Evolutionary conservation across 1,284 basidiomycete species (phyloP).

Genomic region (Cutaneotrichosporon arboriforme): DNA sequence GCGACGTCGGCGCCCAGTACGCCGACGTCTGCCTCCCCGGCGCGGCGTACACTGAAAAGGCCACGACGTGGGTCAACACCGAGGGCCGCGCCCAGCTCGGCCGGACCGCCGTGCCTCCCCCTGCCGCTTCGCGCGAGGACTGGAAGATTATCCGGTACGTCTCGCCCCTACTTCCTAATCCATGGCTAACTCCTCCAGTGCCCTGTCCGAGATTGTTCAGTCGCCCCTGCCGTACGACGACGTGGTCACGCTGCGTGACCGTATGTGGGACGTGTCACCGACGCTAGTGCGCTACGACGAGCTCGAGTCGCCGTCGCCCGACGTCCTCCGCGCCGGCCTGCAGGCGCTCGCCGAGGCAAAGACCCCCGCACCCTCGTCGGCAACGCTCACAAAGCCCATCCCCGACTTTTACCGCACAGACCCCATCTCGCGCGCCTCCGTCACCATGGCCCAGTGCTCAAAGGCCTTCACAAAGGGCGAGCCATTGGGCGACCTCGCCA

Average conservation of each 20-base stretch:
- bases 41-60: conserved; percentile 95
- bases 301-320: conserved; percentile 69
- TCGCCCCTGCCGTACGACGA: conserved; percentile 85
- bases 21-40: conserved; percentile 94
- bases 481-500: conserved; percentile 15
- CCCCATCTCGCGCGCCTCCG: conserved; percentile 51
- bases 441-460: conserved; percentile 50
- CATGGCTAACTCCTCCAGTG: conserved; percentile 50
- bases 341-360: conserved; percentile 58
- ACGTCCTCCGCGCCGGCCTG: conserved; percentile 67
- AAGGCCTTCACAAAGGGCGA: conserved; percentile 48
- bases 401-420: conserved; percentile 91
- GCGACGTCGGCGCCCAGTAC: conserved; percentile 91
- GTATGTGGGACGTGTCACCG: conserved; percentile 96
- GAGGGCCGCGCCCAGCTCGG: conserved; percentile 91
- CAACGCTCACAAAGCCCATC: conserved; percentile 73
- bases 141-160: conserved; percentile 94
- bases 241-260: conserved; percentile 75
- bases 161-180: no score
- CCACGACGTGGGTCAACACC: conserved; percentile 91
- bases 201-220: conserved; percentile 83
- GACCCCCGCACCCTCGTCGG: conserved; percentile 48
- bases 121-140: conserved; percentile 90
- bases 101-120: conserved; percentile 87
- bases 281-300: conserved; percentile 81